phyloP scores from a whole-genome alignment of 768 basidiomycete species.

The Boletus pseudopeckii region DNA sequence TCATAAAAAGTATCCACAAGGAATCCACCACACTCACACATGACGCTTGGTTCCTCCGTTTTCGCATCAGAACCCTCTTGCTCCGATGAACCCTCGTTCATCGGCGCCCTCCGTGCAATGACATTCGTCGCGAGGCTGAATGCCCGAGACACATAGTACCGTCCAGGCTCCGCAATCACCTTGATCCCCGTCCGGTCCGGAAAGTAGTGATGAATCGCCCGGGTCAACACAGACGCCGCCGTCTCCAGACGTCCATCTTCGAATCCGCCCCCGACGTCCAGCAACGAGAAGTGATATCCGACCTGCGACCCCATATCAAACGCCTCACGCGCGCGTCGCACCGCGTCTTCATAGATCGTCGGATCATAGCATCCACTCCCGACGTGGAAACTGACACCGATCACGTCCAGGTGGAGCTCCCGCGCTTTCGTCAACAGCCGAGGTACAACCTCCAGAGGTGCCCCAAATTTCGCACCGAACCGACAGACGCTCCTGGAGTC shows the following conservation, averaged over 20 bases:
- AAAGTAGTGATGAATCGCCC: conserved; percentile 76
- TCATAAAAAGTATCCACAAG: background rate
- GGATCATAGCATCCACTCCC: conserved; percentile 97
- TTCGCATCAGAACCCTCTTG: conserved; percentile 17
- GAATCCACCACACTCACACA: conserved; percentile 71
- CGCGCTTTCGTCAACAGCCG: conserved; percentile 74
- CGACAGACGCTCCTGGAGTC: conserved; percentile 93
- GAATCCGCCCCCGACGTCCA: conserved; percentile 97
- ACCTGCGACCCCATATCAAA: conserved; percentile 84
- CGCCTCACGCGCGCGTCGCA: conserved; percentile 73
- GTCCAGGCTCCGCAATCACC: conserved; percentile 93
- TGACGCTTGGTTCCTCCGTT: conserved; percentile 54
- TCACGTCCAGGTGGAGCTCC: conserved; percentile 76
- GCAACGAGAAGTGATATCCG: conserved; percentile 78
- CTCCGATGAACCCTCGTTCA: conserved; percentile 33
- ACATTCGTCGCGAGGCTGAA: conserved; percentile 92
- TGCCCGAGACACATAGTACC: conserved; percentile 90
- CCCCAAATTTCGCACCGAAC: conserved; percentile 96
- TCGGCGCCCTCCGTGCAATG: conserved; percentile 78
- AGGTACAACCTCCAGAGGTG: conserved; percentile 76
- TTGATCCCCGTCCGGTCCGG: conserved; percentile 64
- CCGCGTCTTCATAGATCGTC: conserved; percentile 83
- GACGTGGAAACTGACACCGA: conserved; percentile 97
- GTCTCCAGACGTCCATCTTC: conserved; percentile 83
- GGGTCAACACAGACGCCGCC: conserved; percentile 66